Evolutionary conservation across 2,329 filamentous ascomycete genomes (phyloP).

Genomic region (Aureobasidium mangrovei): DNA sequence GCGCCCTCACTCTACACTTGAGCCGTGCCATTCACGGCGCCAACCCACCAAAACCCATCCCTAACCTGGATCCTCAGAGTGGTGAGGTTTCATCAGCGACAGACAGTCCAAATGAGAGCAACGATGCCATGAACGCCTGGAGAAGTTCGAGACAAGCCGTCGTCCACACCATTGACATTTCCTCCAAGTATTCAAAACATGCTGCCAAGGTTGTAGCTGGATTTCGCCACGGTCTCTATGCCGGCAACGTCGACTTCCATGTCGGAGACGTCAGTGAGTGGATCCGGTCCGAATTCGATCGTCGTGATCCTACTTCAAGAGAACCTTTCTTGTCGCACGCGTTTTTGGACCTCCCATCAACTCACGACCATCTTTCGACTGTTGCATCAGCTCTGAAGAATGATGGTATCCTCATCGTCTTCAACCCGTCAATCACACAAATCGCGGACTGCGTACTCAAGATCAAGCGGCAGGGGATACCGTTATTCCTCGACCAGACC

Average conservation of each 20-base stretch:
- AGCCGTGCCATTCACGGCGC: constrained; percentile 67
- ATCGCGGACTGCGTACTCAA: constrained; percentile 55
- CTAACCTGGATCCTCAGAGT: constrained; percentile 28
- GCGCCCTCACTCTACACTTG: constrained; percentile 65
- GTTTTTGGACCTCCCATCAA: constrained; percentile 63
- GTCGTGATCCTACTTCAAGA: constrained; percentile 24
- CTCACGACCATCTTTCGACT: constrained; percentile 44
- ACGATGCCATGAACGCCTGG: constrained; percentile 25
- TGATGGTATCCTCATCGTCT: constrained; percentile 59
- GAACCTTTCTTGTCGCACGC: constrained; percentile 62
- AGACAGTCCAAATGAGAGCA: constrained; percentile 19
- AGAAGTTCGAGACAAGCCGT: constrained; percentile 50
- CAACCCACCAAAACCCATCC: constrained; percentile 47
- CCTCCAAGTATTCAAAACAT: constrained; percentile 51
- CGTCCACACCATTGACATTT: constrained; percentile 66
- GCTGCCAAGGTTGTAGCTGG: constrained; percentile 56
- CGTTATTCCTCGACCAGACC: constrained; percentile 50
- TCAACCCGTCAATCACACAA: constrained; percentile 71
- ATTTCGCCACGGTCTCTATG: constrained; percentile 63
- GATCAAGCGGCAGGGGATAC: constrained; percentile 46
- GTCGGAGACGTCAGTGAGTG: constrained; percentile 57
- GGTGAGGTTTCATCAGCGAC: constrained; percentile 22
- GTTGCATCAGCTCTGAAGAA: constrained; percentile 52
- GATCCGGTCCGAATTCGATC: constrained; percentile 44
- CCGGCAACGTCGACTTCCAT: constrained; percentile 64